Evolutionary conservation across 257 asterid species (phyloP), one percentile per base, ranked within the genome.

Genomic region (Plantago elongata): DNA sequence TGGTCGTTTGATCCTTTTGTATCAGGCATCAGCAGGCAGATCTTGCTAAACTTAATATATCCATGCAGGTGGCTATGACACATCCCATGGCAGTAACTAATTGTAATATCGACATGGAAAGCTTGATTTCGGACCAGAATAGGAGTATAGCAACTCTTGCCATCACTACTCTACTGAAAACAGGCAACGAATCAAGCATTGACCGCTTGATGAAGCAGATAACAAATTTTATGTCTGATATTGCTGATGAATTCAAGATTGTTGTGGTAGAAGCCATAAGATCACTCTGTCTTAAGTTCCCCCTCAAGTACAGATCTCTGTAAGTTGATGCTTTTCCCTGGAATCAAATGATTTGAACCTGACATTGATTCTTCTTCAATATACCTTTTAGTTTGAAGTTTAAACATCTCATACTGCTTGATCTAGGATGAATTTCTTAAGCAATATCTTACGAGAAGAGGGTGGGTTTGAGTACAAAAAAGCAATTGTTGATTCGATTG

Each of bases 231-330:
- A 90, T 90, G 97, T 90, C 97, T 45, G 97, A 90, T 69, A 90
- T 90, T 74, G 97, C 97, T 44, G 97, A 90, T 70, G 97, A 90
- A 77, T 87, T 90, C 82, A 87, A 90, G 81, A 87, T 90, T 76
- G 97, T 90, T 61, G 97, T 90, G 76, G 97, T 90, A 34, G 97
- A 90, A 51, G 97, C 96, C 61, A 90, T 90, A 65, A 82, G 95
- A 73, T 90, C 97, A 40, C 70, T 90, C 78, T 90, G 97, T 77
- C 78, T 90, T 81, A 90, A 90, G 75, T 87, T 90, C 70, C 97
- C 97, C 40, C 93, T 90, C 54, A 90, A 90, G 76, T 85, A 82
- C 86, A 80, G 96, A 90, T 77, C 97, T 49, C 77, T 90, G 97
- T 90, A 73, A 87, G 97, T 85, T 50, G 54, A 46, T 13, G 74